Evolutionary conservation across 148 eudicot species (phyloP), one percentile per base, ranked within the genome.

Genomic region (Chenopodium berlandieri): DNA sequence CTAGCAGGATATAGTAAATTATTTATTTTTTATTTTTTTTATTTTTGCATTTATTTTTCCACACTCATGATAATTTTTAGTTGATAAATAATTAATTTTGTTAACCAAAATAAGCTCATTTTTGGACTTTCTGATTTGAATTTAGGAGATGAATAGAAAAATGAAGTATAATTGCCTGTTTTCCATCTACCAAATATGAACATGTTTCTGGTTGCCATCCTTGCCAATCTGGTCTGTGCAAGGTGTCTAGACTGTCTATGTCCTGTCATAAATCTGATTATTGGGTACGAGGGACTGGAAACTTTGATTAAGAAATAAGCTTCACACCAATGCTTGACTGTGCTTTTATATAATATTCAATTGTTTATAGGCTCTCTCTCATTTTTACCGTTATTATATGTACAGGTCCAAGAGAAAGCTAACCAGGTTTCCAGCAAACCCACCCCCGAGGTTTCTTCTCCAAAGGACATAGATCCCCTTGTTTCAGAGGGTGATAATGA

Each of bases 331-430:
- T 47, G 76, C 32, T 47, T 20, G 48, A 71, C 27, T 71, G 9
- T 40, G 75, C 8, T 40, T 12, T 46, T 44, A 73, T 74, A 17
- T 50, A 27, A 10, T 50, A 19, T 52, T 74, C 22, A 25, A 52
- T 27, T 40, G 44, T 54, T 75, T 58, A 10, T 19, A 32, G 69
- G 71, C 27, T 63, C 46, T 25, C 44, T 73, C 77, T 80, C 37
- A 66, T 67, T 52, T 5, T 50, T 40, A 40, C 0, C 6, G 14
- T 31, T 67, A 13, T 75, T 50, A 63, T 50, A 52, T 71, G 56
- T 82, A 80, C 89, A 93, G 93, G 80, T 90, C 81, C 91, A 90
- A 82, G 98, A 82, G 73, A 94, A 91, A 88, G 83, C 89, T 80
- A 76, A 78, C 81, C 90, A 90, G 76, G 84, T 75, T 87, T 63